A percentile compares a stretch with the other conserved stretches of the same genome.
phyloP scores from a whole-genome alignment of 2,329 filamentous ascomycete genomes.

The Colletotrichum somersetense region DNA sequence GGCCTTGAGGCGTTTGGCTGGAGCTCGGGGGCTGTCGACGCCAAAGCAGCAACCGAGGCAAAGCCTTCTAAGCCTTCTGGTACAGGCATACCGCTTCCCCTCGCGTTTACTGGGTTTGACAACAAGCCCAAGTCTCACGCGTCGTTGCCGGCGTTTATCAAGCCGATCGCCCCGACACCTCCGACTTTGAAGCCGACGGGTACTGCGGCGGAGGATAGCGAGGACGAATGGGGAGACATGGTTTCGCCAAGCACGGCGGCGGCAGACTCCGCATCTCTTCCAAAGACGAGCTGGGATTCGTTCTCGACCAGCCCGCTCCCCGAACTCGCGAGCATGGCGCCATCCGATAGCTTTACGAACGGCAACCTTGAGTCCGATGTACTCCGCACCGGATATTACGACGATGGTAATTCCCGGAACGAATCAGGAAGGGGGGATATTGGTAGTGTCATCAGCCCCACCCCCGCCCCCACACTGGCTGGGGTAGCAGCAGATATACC shows the following conservation, averaged over 20 bases:
- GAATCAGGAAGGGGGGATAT: conserved; percentile 34
- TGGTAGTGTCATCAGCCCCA: conserved; percentile 35
- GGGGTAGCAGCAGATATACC: conserved; percentile 14
- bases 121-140: conserved; percentile 36
- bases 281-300: conserved; percentile 38
- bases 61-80: conserved; percentile 6
- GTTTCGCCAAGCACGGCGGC: conserved; percentile 55
- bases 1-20: conserved; percentile 49
- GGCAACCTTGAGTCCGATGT: conserved; percentile 9
- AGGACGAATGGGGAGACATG: conserved; percentile 73
- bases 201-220: conserved; percentile 44
- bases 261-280: conserved; percentile 28
- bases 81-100: conserved; percentile 19
- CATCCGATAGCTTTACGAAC: neutral
- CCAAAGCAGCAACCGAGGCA: neutral
- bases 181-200: conserved; percentile 16
- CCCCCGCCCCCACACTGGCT: conserved; percentile 34
- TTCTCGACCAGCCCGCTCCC: conserved; percentile 36
- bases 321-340: conserved; percentile 13
- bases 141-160: conserved; percentile 32
- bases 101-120: conserved; percentile 30
- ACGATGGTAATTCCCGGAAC: conserved; percentile 18
- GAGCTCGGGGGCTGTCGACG: conserved; percentile 38
- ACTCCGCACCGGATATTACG: conserved; percentile 28
- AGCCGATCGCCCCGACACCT: conserved; percentile 17